Conservation (phyloP, 1,284 basidiomycete genomes). For the Pterulicium gracile region DNA sequence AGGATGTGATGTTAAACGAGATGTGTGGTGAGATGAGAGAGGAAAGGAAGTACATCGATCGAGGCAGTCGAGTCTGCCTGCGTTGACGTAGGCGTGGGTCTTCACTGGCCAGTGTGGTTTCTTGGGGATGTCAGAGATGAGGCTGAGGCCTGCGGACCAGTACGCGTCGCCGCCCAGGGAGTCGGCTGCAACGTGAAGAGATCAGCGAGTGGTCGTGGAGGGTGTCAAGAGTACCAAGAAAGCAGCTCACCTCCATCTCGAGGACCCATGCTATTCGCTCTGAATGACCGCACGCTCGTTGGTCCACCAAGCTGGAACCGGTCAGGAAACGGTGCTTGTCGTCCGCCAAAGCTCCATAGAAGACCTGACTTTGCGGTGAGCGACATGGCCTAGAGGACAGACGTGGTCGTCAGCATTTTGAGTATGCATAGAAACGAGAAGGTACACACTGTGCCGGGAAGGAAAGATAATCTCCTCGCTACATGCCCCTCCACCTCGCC, state of each 20-base stretch:
- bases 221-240: background rate
- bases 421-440: background rate
- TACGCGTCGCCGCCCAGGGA: constrained; percentile 85
- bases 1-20: background rate
- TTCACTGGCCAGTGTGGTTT: constrained; percentile 87
- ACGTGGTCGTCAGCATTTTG: no score
- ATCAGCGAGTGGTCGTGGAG: background rate
- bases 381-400: constrained; percentile 49
- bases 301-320: constrained; percentile 93
- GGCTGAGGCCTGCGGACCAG: constrained; percentile 75
- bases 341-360: constrained; percentile 40
- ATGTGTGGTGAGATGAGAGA: background rate
- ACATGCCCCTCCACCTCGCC: constrained; percentile 56
- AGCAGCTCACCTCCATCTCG: constrained; percentile 56
- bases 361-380: constrained; percentile 53
- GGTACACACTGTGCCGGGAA: constrained; percentile 43
- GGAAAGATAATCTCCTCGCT: constrained; percentile 41
- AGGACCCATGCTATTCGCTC: constrained; percentile 77
- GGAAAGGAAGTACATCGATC: constrained; percentile 47
- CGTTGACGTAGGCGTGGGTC: constrained; percentile 78
- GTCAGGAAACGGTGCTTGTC: constrained; percentile 60
- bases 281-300: constrained; percentile 81
- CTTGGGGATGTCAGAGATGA: constrained; percentile 72
- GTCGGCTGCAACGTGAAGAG: constrained; percentile 35
- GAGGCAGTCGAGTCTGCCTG: constrained; percentile 69